A percentile compares a stretch with the other conserved stretches of the same genome.
These are phyloP conservation scores for Fusarium piperis DNA, from an alignment of 2,329 filamentous ascomycete genomes.

Conservation along the genomic window DNA sequence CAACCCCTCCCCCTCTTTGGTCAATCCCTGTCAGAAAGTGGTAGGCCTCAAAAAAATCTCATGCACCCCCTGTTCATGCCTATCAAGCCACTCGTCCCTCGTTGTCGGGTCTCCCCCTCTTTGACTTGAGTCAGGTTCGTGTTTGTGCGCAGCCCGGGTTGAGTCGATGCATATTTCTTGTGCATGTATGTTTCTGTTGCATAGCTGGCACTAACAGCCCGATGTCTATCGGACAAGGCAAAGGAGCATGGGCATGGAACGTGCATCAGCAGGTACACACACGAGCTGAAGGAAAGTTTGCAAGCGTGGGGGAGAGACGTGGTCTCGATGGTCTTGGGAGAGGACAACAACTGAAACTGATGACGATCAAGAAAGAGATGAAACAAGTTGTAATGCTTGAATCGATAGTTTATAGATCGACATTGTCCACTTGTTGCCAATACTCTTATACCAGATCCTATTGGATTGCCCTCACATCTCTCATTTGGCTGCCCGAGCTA, in stretches of 20 bases:
- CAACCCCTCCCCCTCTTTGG: not conserved
- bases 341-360: not conserved
- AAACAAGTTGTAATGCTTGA: not conserved
- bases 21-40: not conserved
- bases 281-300: not conserved
- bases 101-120: not conserved
- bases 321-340: not conserved
- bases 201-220: not conserved
- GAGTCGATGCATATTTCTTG: not conserved
- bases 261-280: not conserved
- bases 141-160: not conserved
- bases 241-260: not conserved
- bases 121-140: not conserved
- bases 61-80: not conserved
- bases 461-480: not conserved
- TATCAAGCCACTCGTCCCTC: not conserved
- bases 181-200: not conserved
- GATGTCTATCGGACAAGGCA: not conserved
- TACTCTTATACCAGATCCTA: not conserved
- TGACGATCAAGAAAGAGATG: not conserved
- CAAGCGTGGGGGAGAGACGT: not conserved
- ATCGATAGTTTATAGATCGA: not conserved
- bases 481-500: not conserved
- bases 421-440: not conserved
- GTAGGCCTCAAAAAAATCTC: constrained; percentile 4